Evolutionary conservation across 192 early-diverging fungal genomes (phyloP).

Genomic region (Entomortierella chlamydospora): DNA sequence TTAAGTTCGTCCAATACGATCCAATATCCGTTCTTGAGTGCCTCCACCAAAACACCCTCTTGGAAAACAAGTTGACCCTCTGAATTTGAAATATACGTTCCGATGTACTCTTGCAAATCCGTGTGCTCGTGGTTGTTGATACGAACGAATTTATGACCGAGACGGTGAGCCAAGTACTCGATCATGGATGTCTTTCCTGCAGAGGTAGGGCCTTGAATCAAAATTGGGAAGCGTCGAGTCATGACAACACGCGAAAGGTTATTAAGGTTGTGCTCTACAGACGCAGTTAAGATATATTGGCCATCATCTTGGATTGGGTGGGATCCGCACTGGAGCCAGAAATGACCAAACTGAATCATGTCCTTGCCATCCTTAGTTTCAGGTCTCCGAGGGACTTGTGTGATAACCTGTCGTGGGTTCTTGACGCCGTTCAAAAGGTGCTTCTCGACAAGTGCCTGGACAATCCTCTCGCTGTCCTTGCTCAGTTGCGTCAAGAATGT

Average conservation of each 20-base stretch:
- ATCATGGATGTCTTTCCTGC: constrained; percentile 99
- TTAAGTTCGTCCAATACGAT: constrained; percentile 99
- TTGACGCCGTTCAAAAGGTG: constrained; percentile 69
- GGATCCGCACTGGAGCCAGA: constrained; percentile 81
- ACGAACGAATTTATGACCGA: constrained; percentile 95
- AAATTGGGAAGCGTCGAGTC: constrained; percentile 89
- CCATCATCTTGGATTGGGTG: constrained; percentile 49
- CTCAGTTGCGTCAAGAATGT: constrained; percentile 93
- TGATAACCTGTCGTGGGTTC: constrained; percentile 64
- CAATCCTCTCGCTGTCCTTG: constrained; percentile 69
- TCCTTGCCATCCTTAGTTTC: constrained; percentile 37
- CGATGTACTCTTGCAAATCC: constrained; percentile 97
- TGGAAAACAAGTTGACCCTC: constrained; percentile 92
- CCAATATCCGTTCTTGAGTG: constrained; percentile 95
- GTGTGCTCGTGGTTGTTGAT: constrained; percentile 99
- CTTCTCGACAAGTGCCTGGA: constrained; percentile 67
- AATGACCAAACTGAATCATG: constrained; percentile 84
- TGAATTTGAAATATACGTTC: constrained; percentile 86
- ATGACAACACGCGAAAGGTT: constrained; percentile 93
- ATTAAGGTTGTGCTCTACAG: constrained; percentile 87
- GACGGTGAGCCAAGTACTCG: constrained; percentile 89
- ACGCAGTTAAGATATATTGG: constrained; percentile 88
- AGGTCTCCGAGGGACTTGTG: constrained; percentile 70
- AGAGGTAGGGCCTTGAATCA: constrained; percentile 99
- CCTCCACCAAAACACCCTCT: constrained; percentile 95